Evolutionary conservation across 345 rosid species (phyloP).

Genomic region (Linum tenue): DNA sequence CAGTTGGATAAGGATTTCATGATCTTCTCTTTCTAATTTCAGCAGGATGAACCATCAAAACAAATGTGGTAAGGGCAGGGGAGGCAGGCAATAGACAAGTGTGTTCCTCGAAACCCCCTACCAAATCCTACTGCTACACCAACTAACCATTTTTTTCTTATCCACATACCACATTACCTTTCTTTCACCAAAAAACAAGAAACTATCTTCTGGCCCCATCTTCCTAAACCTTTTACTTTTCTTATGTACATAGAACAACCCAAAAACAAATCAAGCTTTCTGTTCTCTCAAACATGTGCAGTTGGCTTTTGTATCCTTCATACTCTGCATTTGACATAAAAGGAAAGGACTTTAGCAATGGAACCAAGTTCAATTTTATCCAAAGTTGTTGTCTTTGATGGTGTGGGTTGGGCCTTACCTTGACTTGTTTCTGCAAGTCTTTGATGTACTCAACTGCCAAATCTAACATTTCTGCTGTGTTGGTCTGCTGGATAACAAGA

Average conservation of each 20-base stretch:
- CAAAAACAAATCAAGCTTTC: constrained; percentile 15
- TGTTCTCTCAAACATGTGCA: constrained; percentile 39
- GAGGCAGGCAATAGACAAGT: too few species aligned
- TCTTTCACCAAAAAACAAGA: not conserved
- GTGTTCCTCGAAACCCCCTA: too few species aligned
- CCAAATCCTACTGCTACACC: too few species aligned
- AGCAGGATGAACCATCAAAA: too few species aligned
- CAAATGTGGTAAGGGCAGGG: too few species aligned
- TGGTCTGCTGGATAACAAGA: constrained; percentile 42
- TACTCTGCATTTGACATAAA: constrained; percentile 27
- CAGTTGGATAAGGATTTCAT: too few species aligned
- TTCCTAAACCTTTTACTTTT: not conserved
- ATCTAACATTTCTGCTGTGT: constrained; percentile 70
- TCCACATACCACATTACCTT: not conserved
- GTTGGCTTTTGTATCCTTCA: constrained; percentile 34
- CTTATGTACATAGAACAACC: constrained; percentile 11
- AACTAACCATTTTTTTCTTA: not conserved
- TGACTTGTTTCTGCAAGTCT: constrained; percentile 53
- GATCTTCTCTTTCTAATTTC: too few species aligned
- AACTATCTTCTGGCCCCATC: not conserved
- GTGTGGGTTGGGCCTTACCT: constrained; percentile 26
- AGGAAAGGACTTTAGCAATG: constrained; percentile 8
- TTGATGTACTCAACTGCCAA: constrained; percentile 62
- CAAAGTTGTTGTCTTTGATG: not conserved
- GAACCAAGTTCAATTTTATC: constrained; percentile 5